Evolutionary conservation across 257 asterid species (phyloP).

Genomic region (Buddleja alternifolia): DNA sequence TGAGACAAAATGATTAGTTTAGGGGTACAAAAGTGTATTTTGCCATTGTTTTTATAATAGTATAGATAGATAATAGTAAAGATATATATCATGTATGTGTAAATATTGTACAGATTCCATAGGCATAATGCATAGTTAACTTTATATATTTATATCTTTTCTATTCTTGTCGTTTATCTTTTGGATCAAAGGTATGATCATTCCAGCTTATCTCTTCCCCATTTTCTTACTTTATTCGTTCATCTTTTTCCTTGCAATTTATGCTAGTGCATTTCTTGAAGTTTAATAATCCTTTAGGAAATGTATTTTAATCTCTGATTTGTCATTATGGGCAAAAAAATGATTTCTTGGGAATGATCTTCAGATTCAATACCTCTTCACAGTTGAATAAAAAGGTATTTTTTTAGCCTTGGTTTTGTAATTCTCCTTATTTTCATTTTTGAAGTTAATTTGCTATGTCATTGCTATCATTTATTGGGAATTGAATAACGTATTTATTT

Average conservation of each 20-base stretch:
- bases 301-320: conserved; percentile 17
- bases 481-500: not conserved
- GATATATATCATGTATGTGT: too few species aligned
- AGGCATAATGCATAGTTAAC: conserved; percentile 21
- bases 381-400: not conserved
- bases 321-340: not conserved
- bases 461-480: not conserved
- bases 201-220: conserved; percentile 31
- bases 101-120: conserved; percentile 24
- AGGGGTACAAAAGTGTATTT: too few species aligned
- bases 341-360: conserved; percentile 15
- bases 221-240: conserved; percentile 7
- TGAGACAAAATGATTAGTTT: too few species aligned
- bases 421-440: not conserved
- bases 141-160: conserved; percentile 20
- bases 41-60: too few species aligned
- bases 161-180: conserved; percentile 22
- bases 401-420: not conserved
- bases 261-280: conserved; percentile 10
- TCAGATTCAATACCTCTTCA: too few species aligned
- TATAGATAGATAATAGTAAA: too few species aligned
- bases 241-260: not conserved
- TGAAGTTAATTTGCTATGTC: not conserved
- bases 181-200: conserved; percentile 36
- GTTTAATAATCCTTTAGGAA: not conserved